Base-by-base conservation (phyloP, 495 filamentous ascomycete genomes). In the Chaetomium tenue region DNA sequence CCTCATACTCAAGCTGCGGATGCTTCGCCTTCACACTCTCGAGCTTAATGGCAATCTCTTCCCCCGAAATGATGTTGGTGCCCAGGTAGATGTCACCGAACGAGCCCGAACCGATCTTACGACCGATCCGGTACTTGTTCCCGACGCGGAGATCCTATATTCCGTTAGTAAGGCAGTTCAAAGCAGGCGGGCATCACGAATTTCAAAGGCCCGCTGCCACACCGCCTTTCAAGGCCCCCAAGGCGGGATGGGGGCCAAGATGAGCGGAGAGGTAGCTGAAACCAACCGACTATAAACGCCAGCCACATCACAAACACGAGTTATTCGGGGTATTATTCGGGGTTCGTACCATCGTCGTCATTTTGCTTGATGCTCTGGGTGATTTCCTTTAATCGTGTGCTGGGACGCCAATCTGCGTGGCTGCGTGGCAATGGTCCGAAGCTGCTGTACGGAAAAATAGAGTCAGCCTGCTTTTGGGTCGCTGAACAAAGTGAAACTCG, bases 1-100 rank as follows among this genome's bases (percentile, higher is more conserved):
- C 95, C 77, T 99, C 95, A 84, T 99, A 99, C 80, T 99, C 95
- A 51, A 99, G 90, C 76, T 99, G 95, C 46, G 94, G 95, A 78
- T 99, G 95, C 83, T 99, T 99, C 70, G 95, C 95, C 84, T 99
- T 99, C 77, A 98, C 95, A 65, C 91, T 96, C 81, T 99, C 95
- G 55, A 99, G 91, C 82, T 99, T 99, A 81, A 99, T 99, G 75
- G 95, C 95, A 71, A 99, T 99, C 79, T 99, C 95, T 74, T 99
- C 95, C 47, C 95, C 95, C 18, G 95, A 99, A 78, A 99, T 99
- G 80, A 99, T 99, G 84, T 99, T 99, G 75, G 95, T 99, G 67
- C 94, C 94, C 25, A 99, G 91, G 78, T 99, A 99, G 70, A 99
- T 99, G 68, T 99, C 95, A 80, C 95, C 95, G 78, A 99, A 99